Conservation (phyloP, 208 protist genomes). For the Wallacemonas sp. region DNA sequence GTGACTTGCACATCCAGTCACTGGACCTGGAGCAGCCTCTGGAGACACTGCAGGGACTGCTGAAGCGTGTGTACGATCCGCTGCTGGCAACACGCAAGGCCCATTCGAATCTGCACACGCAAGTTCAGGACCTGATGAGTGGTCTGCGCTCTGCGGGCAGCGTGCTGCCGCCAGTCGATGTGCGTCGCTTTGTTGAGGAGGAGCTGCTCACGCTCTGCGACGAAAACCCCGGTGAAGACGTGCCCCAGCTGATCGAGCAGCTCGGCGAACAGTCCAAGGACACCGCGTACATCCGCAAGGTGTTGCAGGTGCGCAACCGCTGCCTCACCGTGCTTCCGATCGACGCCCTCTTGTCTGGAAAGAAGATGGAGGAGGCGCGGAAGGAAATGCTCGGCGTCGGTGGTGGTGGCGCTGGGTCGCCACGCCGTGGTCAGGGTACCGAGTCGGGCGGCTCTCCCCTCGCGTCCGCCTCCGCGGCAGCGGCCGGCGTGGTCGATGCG, state of each 20-base stretch:
- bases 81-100: slow-evolving; percentile 45
- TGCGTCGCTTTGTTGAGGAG: slow-evolving; percentile 69
- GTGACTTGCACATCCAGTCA: slow-evolving; percentile 66
- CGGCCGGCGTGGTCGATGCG: not conserved
- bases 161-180: slow-evolving; percentile 58
- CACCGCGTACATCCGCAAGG: slow-evolving; percentile 55
- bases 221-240: slow-evolving; percentile 54
- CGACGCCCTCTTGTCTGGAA: slow-evolving; percentile 40
- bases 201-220: slow-evolving; percentile 78
- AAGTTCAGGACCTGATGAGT: slow-evolving; percentile 76
- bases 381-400: not conserved
- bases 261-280: slow-evolving; percentile 65
- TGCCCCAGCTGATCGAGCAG: slow-evolving; percentile 66
- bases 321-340: slow-evolving; percentile 63
- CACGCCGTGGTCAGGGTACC: too few species aligned
- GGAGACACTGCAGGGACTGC: slow-evolving; percentile 50
- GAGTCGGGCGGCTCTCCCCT: not conserved
- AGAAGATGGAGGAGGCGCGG: slow-evolving; percentile 25
- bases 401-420: too few species aligned
- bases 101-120: slow-evolving; percentile 43
- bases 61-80: slow-evolving; percentile 79
- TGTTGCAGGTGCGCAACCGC: slow-evolving; percentile 62
- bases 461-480: not conserved
- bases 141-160: slow-evolving; percentile 60
- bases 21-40: slow-evolving; percentile 64